phyloP scores from a whole-genome alignment of 2,329 filamentous ascomycete genomes.

The Chaetothyriales sp. region DNA sequence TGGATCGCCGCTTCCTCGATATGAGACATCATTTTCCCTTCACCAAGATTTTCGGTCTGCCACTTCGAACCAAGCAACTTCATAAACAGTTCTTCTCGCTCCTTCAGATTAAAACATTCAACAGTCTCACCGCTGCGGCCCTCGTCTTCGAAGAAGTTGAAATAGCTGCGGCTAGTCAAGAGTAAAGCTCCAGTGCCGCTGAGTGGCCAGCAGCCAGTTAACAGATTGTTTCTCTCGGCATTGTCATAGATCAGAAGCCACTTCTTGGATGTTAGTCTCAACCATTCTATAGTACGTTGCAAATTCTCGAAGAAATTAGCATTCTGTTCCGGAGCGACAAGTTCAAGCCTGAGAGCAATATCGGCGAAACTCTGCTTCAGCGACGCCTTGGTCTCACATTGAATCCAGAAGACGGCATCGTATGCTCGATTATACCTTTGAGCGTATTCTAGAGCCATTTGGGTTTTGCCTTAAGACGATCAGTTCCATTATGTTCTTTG shows the following conservation, averaged over 20 bases:
- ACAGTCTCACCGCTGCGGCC: constrained; percentile 4
- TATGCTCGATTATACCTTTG: constrained; percentile 11
- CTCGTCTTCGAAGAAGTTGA: constrained; percentile 19
- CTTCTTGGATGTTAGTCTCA: constrained; percentile 1
- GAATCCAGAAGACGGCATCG: constrained; percentile 21
- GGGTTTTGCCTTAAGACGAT: constrained; percentile 10
- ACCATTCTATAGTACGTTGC: constrained; percentile 1
- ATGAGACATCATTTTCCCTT: constrained; percentile 1
- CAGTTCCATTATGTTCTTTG: background rate
- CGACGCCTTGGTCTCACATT: constrained; percentile 18
- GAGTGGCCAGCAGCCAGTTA: constrained; percentile 18
- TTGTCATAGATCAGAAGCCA: constrained; percentile 9
- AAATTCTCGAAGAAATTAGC: constrained; percentile 3
- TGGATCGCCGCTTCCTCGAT: constrained; percentile 4
- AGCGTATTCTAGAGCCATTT: constrained; percentile 17
- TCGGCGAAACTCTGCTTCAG: constrained; percentile 20
- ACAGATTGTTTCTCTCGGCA: constrained; percentile 12
- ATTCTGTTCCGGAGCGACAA: constrained; percentile 13
- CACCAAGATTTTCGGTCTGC: background rate
- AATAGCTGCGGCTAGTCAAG: constrained; percentile 18
- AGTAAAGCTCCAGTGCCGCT: constrained; percentile 15
- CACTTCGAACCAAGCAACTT: constrained; percentile 2
- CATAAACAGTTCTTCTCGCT: constrained; percentile 3
- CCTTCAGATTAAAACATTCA: background rate
- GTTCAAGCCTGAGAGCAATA: constrained; percentile 16